Conservation (phyloP, 2,329 filamentous ascomycete genomes). For the Stagonosporopsis rhizophila region DNA sequence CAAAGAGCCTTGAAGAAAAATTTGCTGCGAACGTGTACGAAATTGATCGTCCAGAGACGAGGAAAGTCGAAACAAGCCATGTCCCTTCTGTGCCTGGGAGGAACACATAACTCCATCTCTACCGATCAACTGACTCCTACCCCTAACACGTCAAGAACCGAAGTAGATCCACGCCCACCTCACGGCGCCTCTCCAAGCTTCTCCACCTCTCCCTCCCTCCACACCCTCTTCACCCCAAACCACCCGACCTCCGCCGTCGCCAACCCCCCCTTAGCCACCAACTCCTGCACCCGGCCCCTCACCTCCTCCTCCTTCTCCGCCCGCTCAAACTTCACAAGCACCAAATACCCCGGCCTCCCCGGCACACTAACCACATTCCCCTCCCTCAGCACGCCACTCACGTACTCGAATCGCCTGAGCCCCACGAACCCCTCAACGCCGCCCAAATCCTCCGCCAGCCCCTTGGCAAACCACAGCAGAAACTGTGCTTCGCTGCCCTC, state of each 20-base stretch:
- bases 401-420: conserved; percentile 3
- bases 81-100: too few species aligned
- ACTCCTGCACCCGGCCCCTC: not conserved
- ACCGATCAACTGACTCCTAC: too few species aligned
- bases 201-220: not conserved
- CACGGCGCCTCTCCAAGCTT: not conserved
- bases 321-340: conserved; percentile 1
- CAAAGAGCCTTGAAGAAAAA: not conserved
- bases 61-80: too few species aligned
- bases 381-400: not conserved
- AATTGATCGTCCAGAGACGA: too few species aligned
- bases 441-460: not conserved
- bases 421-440: not conserved
- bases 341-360: not conserved
- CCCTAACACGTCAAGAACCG: not conserved
- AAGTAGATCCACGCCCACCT: too few species aligned
- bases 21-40: not conserved
- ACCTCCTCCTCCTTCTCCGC: not conserved
- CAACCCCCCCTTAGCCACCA: not conserved
- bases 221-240: conserved; percentile 11
- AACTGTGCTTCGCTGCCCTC: not conserved
- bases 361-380: not conserved
- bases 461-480: not conserved
- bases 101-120: too few species aligned
- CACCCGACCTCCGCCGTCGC: not conserved